phyloP scores from a whole-genome alignment of 108 stramenopile genomes.

The Nannochloropsis oceanica region DNA sequence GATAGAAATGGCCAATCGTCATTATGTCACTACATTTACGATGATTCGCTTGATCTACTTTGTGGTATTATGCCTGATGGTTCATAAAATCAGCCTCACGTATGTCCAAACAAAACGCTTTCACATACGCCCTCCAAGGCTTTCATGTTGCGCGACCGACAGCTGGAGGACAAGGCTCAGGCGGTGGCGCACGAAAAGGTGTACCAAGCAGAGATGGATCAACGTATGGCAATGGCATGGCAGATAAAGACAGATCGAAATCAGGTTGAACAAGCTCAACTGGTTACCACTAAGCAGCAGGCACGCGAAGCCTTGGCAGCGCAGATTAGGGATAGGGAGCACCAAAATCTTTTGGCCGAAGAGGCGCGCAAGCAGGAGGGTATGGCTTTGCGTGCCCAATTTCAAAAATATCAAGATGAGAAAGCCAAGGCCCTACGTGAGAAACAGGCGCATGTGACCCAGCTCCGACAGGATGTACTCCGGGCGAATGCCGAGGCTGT shows the following conservation, averaged over 20 bases:
- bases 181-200: neutral
- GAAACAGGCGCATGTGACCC: neutral
- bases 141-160: neutral
- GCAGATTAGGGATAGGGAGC: neutral
- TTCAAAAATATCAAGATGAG: neutral
- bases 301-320: neutral
- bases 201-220: neutral
- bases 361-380: neutral
- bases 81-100: too few relatives aligned
- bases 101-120: too few relatives aligned
- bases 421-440: neutral
- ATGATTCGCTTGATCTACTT: too few relatives aligned
- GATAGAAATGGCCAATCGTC: too few relatives aligned
- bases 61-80: too few relatives aligned
- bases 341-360: neutral
- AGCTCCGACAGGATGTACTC: neutral
- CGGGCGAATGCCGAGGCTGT: neutral
- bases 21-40: too few relatives aligned
- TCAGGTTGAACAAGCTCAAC: neutral
- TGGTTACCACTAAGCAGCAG: neutral
- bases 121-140: neutral
- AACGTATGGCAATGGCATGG: neutral
- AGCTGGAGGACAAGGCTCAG: neutral
- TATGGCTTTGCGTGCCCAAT: neutral
- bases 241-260: neutral